A percentile compares a stretch with the other conserved stretches of the same genome.
Evolutionary conservation across 2,329 filamentous ascomycete species (phyloP).

Genomic region (Trichophyton schoenleinii): DNA sequence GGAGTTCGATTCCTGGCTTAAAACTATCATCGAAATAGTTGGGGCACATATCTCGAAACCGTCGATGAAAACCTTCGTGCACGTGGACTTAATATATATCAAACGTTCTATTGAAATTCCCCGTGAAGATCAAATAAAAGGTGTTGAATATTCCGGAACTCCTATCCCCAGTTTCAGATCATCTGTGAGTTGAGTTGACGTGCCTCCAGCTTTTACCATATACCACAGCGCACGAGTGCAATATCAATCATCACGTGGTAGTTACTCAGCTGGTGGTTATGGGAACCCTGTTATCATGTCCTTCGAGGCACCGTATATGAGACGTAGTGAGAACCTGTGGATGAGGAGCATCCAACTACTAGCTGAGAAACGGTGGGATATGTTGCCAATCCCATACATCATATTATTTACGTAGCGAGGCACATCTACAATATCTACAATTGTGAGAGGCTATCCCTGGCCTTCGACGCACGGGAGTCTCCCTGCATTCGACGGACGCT

Average conservation of each 20-base stretch:
- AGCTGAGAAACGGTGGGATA: too few species aligned
- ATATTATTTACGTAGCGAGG: background rate
- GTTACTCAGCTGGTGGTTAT: too few species aligned
- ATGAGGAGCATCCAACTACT: too few species aligned
- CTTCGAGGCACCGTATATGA: too few species aligned
- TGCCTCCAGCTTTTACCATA: background rate
- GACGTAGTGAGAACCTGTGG: too few species aligned
- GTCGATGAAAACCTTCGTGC: background rate
- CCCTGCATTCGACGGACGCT: background rate
- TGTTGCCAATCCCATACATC: background rate
- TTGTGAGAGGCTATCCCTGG: background rate
- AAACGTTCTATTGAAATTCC: constrained; percentile 1
- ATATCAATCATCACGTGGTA: too few species aligned
- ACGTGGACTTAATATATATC: background rate
- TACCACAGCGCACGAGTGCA: background rate
- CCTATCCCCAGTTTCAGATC: background rate
- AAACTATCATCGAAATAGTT: background rate
- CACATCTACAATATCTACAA: background rate
- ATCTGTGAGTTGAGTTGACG: background rate
- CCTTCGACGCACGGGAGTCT: background rate
- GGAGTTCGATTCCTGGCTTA: background rate
- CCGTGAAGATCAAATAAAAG: background rate
- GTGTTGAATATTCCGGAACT: background rate
- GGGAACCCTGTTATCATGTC: too few species aligned
- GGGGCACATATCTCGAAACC: background rate